phyloP scores from a whole-genome alignment of 2,329 filamentous ascomycete genomes.

The Claviceps sp. region DNA sequence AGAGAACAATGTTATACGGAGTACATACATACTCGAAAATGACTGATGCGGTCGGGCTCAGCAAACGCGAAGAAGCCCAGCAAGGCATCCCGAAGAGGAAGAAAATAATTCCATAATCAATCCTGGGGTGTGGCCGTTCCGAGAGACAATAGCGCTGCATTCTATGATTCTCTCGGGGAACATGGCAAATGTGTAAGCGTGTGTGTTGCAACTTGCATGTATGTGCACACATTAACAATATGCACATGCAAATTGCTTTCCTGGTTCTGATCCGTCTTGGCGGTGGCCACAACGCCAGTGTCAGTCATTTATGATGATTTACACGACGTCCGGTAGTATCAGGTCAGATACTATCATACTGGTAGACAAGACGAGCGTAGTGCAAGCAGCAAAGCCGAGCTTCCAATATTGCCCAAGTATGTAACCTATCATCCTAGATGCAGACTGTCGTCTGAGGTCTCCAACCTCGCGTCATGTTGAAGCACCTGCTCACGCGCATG shows the following conservation, averaged over 20 bases:
- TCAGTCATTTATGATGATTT: not conserved
- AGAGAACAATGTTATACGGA: not conserved
- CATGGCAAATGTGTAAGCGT: not conserved
- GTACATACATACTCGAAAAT: not conserved
- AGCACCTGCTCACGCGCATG: not conserved
- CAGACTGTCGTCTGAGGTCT: not conserved
- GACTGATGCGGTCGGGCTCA: not conserved
- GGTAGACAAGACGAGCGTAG: not conserved
- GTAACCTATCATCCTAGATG: not conserved
- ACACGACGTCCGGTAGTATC: not conserved
- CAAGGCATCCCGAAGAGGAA: not conserved
- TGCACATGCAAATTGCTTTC: not conserved
- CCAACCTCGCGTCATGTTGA: not conserved
- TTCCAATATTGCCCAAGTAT: not conserved
- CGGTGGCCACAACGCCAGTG: not conserved
- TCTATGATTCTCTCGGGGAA: not conserved
- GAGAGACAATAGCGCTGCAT: slow-evolving; percentile 12
- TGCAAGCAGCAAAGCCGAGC: not conserved
- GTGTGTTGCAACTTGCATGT: not conserved
- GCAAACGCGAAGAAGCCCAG: slow-evolving; percentile 6
- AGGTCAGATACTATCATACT: not conserved
- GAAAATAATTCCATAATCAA: slow-evolving; percentile 8
- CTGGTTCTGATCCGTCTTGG: not conserved
- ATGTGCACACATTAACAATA: not conserved
- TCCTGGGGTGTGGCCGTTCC: slow-evolving; percentile 9